Evolutionary conservation across 805 yeast genomes (phyloP).

Genomic region (Ascoidea rubescens): DNA sequence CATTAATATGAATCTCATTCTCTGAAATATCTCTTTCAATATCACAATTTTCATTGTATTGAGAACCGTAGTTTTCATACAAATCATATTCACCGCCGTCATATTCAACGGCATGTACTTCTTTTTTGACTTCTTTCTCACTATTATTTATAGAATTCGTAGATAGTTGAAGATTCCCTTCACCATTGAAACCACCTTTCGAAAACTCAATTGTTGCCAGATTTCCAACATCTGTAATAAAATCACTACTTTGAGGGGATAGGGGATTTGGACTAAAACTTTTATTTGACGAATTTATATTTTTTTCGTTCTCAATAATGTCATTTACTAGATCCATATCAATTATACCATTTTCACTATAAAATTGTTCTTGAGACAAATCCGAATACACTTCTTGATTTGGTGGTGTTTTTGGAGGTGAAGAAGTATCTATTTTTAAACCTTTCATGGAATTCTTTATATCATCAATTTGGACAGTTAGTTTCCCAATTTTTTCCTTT

Average conservation of each 20-base stretch:
- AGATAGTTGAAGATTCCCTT: slow-evolving; percentile 62
- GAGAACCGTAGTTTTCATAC: neutral
- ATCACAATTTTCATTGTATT: slow-evolving; percentile 7
- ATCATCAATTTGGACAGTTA: slow-evolving; percentile 16
- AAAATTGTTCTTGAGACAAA: too few species aligned
- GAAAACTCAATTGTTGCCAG: slow-evolving; percentile 26
- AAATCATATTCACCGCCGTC: neutral
- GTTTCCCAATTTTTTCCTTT: slow-evolving; percentile 13
- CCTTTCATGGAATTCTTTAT: slow-evolving; percentile 15
- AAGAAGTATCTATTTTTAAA: slow-evolving; percentile 12
- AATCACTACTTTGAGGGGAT: slow-evolving; percentile 47
- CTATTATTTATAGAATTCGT: slow-evolving; percentile 45
- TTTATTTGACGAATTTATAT: neutral
- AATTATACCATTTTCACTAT: too few species aligned
- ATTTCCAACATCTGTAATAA: slow-evolving; percentile 14
- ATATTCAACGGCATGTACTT: slow-evolving; percentile 10
- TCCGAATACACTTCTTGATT: too few species aligned
- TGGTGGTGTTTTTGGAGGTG: neutral
- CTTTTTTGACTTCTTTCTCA: slow-evolving; percentile 36
- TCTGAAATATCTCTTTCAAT: slow-evolving; percentile 8
- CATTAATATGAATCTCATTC: slow-evolving; percentile 10
- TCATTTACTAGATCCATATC: too few species aligned
- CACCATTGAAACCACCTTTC: slow-evolving; percentile 26
- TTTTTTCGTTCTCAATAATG: too few species aligned
- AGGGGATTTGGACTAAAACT: slow-evolving; percentile 19